phyloP scores from a whole-genome alignment of 2,329 filamentous ascomycete species.

The Clonostachys rosea region DNA sequence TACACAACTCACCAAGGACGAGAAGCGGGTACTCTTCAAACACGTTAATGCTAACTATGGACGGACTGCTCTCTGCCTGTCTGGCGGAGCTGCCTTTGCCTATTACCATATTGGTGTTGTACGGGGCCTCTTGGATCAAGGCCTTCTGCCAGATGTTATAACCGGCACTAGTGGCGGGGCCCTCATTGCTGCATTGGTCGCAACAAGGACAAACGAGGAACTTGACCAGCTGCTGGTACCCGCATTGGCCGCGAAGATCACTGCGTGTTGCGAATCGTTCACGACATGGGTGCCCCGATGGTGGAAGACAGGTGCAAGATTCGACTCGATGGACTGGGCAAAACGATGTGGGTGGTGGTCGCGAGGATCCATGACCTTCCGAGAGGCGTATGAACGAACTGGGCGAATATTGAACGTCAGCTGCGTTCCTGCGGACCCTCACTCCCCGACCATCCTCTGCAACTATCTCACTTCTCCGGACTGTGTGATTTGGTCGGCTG shows the following conservation, averaged over 20 bases:
- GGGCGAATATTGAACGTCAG: constrained; percentile 93
- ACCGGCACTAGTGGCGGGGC: constrained; percentile 95
- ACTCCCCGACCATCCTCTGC: constrained; percentile 85
- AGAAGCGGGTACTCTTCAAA: constrained; percentile 81
- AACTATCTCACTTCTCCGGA: constrained; percentile 95
- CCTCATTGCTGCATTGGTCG: constrained; percentile 79
- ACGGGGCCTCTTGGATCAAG: constrained; percentile 81
- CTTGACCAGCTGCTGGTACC: constrained; percentile 81
- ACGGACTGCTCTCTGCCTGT: constrained; percentile 86
- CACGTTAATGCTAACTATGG: constrained; percentile 88
- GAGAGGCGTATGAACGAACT: constrained; percentile 89
- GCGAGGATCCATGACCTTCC: constrained; percentile 86
- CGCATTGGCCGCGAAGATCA: constrained; percentile 79
- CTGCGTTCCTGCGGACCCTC: constrained; percentile 92
- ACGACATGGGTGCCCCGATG: constrained; percentile 75
- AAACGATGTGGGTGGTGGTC: constrained; percentile 84
- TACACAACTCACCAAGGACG: constrained; percentile 60
- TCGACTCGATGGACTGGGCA: constrained; percentile 93
- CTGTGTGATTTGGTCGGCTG: constrained; percentile 97
- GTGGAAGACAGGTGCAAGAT: constrained; percentile 90
- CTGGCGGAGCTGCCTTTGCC: constrained; percentile 88
- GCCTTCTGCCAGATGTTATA: constrained; percentile 86
- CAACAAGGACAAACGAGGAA: constrained; percentile 88
- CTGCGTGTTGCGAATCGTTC: constrained; percentile 75
- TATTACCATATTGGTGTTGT: constrained; percentile 96